A percentile compares a stretch with the other conserved stretches of the same genome.
These are phyloP conservation scores for Ramalina intermedia DNA, from an alignment of 495 filamentous ascomycete species.

Conservation along the genomic window DNA sequence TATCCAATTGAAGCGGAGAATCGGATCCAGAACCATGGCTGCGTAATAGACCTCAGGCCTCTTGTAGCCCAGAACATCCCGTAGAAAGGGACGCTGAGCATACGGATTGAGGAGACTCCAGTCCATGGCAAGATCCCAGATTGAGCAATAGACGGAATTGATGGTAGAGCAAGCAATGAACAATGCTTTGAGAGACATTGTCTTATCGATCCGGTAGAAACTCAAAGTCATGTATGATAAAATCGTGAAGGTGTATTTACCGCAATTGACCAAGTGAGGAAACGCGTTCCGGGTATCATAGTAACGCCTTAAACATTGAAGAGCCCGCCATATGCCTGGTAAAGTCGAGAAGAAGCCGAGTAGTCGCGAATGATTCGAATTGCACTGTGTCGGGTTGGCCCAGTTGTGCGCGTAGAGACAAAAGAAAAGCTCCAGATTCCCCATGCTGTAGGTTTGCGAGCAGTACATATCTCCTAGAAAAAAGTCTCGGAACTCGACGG, in stretches of 20 bases:
- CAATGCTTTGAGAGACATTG: conserved; percentile 38
- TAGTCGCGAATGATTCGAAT: conserved; percentile 68
- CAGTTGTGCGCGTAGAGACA: conserved; percentile 75
- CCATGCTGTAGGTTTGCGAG: conserved; percentile 77
- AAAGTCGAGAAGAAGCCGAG: conserved; percentile 77
- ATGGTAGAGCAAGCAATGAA: conserved; percentile 69
- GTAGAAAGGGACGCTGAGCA: conserved; percentile 51
- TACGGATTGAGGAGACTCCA: conserved; percentile 74
- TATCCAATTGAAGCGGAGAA: conserved; percentile 92
- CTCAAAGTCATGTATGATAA: conserved; percentile 61
- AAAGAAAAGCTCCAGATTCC: conserved; percentile 90
- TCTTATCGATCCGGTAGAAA: conserved; percentile 62
- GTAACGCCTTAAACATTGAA: conserved; percentile 88
- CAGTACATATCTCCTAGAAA: conserved; percentile 97
- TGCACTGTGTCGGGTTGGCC: conserved; percentile 59
- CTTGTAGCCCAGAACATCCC: conserved; percentile 69
- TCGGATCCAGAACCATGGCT: conserved; percentile 69
- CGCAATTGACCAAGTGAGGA: conserved; percentile 84
- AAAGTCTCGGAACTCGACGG: conserved; percentile 94
- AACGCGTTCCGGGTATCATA: conserved; percentile 73
- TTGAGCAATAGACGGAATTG: conserved; percentile 70
- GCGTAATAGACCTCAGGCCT: conserved; percentile 65
- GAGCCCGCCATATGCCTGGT: conserved; percentile 72
- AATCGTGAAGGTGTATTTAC: conserved; percentile 81
- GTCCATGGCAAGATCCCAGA: conserved; percentile 98